These are phyloP conservation scores for Dactylellina parvicollis DNA, from an alignment of 2,329 filamentous ascomycete genomes.

Conservation along the genomic window DNA sequence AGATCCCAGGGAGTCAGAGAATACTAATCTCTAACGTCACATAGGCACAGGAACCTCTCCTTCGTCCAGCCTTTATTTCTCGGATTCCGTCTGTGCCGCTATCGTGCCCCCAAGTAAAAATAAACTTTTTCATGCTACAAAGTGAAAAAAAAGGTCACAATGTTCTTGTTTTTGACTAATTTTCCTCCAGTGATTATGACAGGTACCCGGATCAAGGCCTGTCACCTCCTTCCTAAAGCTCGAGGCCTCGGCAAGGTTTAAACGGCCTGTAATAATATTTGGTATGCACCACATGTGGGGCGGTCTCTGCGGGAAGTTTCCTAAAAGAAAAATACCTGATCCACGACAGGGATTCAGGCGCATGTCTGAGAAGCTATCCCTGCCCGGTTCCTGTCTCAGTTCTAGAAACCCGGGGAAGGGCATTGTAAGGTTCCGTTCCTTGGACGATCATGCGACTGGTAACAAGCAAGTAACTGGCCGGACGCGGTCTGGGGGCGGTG, in stretches of 20 bases:
- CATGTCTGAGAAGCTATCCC: slow-evolving; percentile 43
- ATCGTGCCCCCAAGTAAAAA: slow-evolving; percentile 3
- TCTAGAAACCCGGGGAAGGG: slow-evolving; percentile 41
- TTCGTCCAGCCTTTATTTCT: slow-evolving; percentile 2
- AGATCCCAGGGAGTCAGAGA: not conserved
- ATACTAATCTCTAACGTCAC: not conserved
- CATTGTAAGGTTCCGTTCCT: slow-evolving; percentile 38
- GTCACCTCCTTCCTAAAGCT: slow-evolving; percentile 40
- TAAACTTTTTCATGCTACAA: not conserved
- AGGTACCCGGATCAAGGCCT: slow-evolving; percentile 36
- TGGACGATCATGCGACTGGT: slow-evolving; percentile 17
- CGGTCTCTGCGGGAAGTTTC: slow-evolving; percentile 48
- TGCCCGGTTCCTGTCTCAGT: slow-evolving; percentile 22
- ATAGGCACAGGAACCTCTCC: slow-evolving; percentile 12
- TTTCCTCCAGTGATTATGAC: slow-evolving; percentile 23
- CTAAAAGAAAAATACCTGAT: slow-evolving; percentile 45
- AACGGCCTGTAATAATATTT: slow-evolving; percentile 25
- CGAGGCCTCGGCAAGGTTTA: slow-evolving; percentile 33
- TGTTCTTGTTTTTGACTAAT: slow-evolving; percentile 24
- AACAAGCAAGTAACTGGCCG: slow-evolving; percentile 4
- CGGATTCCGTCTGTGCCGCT: slow-evolving; percentile 19
- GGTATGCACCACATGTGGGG: slow-evolving; percentile 11
- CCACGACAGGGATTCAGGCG: slow-evolving; percentile 43
- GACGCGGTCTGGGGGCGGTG: too few species aligned
- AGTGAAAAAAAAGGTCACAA: not conserved